Conservation (phyloP, 2,329 filamentous ascomycete genomes). For the Furcasterigmium sp. region DNA sequence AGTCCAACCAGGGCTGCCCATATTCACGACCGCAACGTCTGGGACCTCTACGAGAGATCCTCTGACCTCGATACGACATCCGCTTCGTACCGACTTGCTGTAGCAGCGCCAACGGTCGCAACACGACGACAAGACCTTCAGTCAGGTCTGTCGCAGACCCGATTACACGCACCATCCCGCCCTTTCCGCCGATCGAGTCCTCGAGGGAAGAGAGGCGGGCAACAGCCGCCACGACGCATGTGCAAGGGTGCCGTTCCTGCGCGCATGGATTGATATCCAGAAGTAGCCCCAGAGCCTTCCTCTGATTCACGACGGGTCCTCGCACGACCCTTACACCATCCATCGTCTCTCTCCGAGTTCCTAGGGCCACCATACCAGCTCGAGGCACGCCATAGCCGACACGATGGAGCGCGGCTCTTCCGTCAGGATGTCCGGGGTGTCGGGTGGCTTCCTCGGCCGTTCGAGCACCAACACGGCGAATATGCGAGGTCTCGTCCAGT, state of each 20-base stretch:
- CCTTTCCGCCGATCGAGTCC: too few species aligned
- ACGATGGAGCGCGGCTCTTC: not conserved
- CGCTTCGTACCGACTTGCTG: too few species aligned
- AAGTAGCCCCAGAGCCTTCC: not conserved
- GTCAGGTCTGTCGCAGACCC: too few species aligned
- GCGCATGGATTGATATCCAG: constrained; percentile 1
- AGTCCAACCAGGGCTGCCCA: too few species aligned
- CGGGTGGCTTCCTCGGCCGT: constrained; percentile 59
- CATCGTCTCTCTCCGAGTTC: not conserved
- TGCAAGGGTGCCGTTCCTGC: not conserved
- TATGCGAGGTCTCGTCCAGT: constrained; percentile 86
- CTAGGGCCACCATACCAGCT: not conserved
- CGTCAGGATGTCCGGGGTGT: constrained; percentile 48
- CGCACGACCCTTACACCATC: not conserved
- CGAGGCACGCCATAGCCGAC: not conserved
- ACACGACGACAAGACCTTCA: too few species aligned
- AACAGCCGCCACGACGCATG: too few species aligned
- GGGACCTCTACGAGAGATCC: too few species aligned
- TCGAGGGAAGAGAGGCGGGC: too few species aligned
- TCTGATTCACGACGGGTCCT: not conserved
- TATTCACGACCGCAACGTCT: too few species aligned
- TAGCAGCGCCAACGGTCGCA: too few species aligned
- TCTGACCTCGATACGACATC: too few species aligned
- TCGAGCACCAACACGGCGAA: constrained; percentile 61
- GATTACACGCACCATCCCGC: too few species aligned